These are phyloP conservation scores for Ampelocalamus luodianensis DNA, from an alignment of 176 grass and related monocot genomes.

Conservation along the genomic window DNA sequence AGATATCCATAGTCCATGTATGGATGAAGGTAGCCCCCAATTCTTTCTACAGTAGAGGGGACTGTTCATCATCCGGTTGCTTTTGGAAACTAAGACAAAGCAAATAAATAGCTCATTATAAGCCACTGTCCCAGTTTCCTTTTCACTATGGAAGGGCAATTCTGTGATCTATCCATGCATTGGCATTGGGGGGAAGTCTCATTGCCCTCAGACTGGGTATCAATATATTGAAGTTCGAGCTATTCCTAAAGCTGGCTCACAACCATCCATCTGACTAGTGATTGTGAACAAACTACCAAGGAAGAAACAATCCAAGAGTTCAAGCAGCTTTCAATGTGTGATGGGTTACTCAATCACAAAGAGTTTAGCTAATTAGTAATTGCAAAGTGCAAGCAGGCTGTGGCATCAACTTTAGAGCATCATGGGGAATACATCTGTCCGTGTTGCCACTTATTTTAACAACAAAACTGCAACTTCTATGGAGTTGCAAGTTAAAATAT, in stretches of 20 bases:
- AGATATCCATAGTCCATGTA: constrained; percentile 27
- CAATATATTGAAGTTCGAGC: not conserved
- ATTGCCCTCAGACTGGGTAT: not conserved
- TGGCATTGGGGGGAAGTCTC: not conserved
- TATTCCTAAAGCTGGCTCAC: not conserved
- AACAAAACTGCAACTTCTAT: not conserved
- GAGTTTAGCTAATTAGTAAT: not conserved
- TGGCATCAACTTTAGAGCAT: not conserved
- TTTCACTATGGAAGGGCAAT: constrained; percentile 1
- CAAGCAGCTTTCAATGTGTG: not conserved
- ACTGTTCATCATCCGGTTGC: constrained; percentile 64
- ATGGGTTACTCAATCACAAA: not conserved
- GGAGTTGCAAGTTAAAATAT: not conserved
- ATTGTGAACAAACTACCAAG: not conserved
- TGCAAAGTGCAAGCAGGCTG: not conserved
- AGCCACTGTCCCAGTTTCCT: constrained; percentile 45
- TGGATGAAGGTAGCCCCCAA: constrained; percentile 65
- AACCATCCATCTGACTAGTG: not conserved
- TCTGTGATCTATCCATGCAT: not conserved
- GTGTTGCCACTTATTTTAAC: not conserved
- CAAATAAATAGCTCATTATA: constrained; percentile 62
- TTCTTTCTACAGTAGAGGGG: constrained; percentile 64
- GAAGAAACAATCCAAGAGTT: not conserved
- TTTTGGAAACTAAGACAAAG: constrained; percentile 60
- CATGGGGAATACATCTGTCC: not conserved